Percentiles rank a stretch among this genome's conserved stretches.
Evolutionary conservation across 495 filamentous ascomycete species (phyloP).

Genomic region (Aspergillus baeticus): DNA sequence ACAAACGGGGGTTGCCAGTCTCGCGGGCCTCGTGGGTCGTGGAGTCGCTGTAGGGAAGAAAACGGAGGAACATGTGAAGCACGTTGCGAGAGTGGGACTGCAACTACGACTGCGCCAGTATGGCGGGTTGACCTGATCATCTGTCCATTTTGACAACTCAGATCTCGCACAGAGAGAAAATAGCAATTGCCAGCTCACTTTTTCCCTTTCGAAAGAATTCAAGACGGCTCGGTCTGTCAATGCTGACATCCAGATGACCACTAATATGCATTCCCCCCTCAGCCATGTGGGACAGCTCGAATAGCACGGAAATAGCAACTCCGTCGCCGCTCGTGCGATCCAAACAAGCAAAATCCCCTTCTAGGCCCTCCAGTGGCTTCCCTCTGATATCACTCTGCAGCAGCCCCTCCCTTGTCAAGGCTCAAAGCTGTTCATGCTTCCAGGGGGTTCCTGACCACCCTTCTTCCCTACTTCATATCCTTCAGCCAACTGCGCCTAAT

Average conservation of each 20-base stretch:
- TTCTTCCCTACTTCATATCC: neutral
- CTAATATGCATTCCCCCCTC: slow-evolving; percentile 1
- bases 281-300: slow-evolving; percentile 13
- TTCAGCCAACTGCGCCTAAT: neutral
- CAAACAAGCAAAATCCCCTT: slow-evolving; percentile 8
- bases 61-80: too few relatives aligned
- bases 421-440: neutral
- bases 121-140: neutral
- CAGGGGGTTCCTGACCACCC: neutral
- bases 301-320: slow-evolving; percentile 8
- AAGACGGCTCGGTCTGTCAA: neutral
- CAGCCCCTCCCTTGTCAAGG: neutral
- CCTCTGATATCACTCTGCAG: slow-evolving; percentile 12
- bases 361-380: slow-evolving; percentile 4
- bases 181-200: neutral
- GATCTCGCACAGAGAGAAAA: neutral
- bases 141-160: neutral
- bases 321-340: neutral
- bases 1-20: too few relatives aligned
- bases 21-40: too few relatives aligned
- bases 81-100: too few relatives aligned
- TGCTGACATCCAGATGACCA: slow-evolving; percentile 12
- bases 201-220: neutral
- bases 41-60: too few relatives aligned
- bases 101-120: neutral